Evolutionary conservation across 495 filamentous ascomycete species (phyloP), one percentile per base, ranked within the genome.

Genomic region (Articulospora tetracladia): DNA sequence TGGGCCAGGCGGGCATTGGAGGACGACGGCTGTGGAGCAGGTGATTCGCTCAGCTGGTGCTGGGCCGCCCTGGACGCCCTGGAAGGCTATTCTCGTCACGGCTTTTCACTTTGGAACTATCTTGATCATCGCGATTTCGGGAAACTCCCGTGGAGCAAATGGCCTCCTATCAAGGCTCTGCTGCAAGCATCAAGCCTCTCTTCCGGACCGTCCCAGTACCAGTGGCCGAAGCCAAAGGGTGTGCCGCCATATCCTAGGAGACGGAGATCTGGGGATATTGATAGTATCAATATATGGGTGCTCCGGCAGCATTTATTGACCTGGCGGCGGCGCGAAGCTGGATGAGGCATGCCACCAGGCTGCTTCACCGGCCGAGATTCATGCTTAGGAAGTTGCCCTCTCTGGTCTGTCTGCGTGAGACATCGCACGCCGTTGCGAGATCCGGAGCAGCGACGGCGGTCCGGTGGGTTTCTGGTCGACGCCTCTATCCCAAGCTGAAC

Each of bases 341-440:
- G n/a, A n/a, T n/a, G n/a, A n/a, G n/a, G n/a, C n/a, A n/a, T n/a
- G n/a, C n/a, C 30, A 34, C 7, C 6, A 34, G 30, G 30, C 30
- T 34, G 30, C 30, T 32, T 32, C 6, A 32, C 13, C 13, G 30
- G 30, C 30, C 13, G 30, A 13, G 6, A 32, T 32, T 32, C 30
- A 32, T 32, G 6, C 13, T 13, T 13, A 13, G 30, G 13, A 32
- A 4, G 13, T 6, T 32, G 30, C 13, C 30, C 30, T 13, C 13
- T 6, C 30, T 13, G 13, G 13, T 32, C 4, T 32, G 30, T 6
- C 30, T 13, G 13, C 30, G 30, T 4, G 13, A 32, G 30, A 44
- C 39, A 44, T 44, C 3, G 60, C 26, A 55, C 53, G 60, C 47
- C 60, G 60, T 63, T 53, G 60, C 55, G 55, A 57, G 60, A 54